phyloP scores from a whole-genome alignment of 106 monocot species.

The Amphibolis antarctica region DNA sequence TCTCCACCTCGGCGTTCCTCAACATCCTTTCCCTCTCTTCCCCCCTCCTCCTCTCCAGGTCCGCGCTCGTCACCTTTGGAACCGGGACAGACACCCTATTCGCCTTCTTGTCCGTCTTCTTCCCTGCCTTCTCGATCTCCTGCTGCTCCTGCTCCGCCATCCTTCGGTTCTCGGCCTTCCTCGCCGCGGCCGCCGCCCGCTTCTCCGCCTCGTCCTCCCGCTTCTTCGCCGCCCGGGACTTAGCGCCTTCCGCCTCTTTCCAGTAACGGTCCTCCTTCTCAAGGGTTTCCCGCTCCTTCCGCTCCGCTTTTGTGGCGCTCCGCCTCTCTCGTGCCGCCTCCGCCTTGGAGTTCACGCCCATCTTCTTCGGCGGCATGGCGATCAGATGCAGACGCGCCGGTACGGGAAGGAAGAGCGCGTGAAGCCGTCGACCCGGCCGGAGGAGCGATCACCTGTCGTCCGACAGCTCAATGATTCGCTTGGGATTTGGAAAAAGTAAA shows the following conservation, averaged over 20 bases:
- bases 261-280: constrained; percentile 20
- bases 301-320: constrained; percentile 53
- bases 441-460: too few species aligned
- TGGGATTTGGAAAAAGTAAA: too few species aligned
- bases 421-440: too few species aligned
- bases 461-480: too few species aligned
- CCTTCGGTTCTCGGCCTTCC: constrained; percentile 62
- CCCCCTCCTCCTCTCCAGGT: constrained; percentile 44
- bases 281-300: constrained; percentile 20
- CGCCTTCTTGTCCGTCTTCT: constrained; percentile 74
- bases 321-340: constrained; percentile 62
- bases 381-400: too few species aligned
- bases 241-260: constrained; percentile 21
- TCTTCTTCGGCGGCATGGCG: constrained; percentile 80
- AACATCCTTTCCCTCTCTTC: constrained; percentile 42
- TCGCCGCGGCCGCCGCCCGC: constrained; percentile 47
- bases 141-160: constrained; percentile 63
- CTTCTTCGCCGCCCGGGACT: constrained; percentile 12
- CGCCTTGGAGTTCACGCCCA: constrained; percentile 81
- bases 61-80: constrained; percentile 69
- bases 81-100: constrained; percentile 64
- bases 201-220: constrained; percentile 10
- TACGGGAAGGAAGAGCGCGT: too few species aligned
- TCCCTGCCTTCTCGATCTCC: constrained; percentile 41
- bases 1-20: constrained; percentile 46